Conservation (phyloP, 768 basidiomycete genomes). For the Termitomyces sp. region DNA sequence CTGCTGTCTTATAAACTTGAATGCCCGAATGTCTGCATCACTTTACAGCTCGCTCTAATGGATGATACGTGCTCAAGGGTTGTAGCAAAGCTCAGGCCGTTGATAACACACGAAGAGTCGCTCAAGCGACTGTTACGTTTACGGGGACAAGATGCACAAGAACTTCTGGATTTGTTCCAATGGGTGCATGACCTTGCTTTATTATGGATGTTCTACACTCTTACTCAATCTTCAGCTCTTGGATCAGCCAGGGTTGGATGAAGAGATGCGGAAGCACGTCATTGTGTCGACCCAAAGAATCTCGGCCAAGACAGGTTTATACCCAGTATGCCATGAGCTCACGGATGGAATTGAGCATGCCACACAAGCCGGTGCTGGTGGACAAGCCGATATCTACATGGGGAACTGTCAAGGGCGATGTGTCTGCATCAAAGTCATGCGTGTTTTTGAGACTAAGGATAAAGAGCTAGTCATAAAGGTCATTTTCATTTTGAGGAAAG, state of each 20-base stretch:
- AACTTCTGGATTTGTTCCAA: neutral
- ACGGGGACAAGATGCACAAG: neutral
- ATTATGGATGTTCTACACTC: neutral
- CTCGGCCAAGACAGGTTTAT: neutral
- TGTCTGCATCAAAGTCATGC: slow-evolving; percentile 3
- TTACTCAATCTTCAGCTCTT: neutral
- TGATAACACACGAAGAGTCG: neutral
- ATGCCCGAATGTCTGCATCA: no score
- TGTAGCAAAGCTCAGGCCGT: neutral
- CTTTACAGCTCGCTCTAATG: neutral
- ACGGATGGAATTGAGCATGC: neutral
- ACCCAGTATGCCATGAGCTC: neutral
- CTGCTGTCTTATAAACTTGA: no score
- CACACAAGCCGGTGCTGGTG: neutral
- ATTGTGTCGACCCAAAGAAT: no score
- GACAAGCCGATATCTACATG: slow-evolving; percentile 2
- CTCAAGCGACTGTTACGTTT: neutral
- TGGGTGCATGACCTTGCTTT: neutral
- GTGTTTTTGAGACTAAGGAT: neutral
- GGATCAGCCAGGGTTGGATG: neutral
- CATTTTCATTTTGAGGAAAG: neutral
- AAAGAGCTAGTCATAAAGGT: slow-evolving; percentile 1
- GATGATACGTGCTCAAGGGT: neutral
- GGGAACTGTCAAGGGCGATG: neutral
- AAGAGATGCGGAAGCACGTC: neutral